Base-by-base conservation (phyloP, 2,329 filamentous ascomycete genomes). In the Diaporthe longicolla region DNA sequence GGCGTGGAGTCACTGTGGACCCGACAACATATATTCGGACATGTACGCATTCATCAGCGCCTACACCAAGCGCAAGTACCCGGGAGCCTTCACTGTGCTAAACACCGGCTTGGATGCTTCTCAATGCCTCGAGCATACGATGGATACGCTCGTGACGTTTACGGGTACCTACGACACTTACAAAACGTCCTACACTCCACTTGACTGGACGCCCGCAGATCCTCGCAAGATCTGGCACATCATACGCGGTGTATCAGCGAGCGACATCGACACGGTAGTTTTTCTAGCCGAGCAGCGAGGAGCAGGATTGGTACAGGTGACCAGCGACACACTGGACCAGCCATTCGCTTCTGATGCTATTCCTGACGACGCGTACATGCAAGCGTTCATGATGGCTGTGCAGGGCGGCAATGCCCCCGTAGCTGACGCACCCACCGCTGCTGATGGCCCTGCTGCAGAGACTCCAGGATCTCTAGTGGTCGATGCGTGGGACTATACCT, bases 151-250 rank as follows among this genome's bases (percentile, higher is more conserved):
- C 10, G 52, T 82, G 57, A 82, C 80, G 2, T 82, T 80, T 45
- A 77, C 81, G 74, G 66, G 45, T 29, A 77, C 71, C 69, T 82
- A 80, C 66, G 75, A 79, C 11, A 45, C 74, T 0, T 82, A 82
- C 11, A 43, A 61, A 75, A 76, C 72, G 45, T 70, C 68, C 11
- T 81, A 77, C 50, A 70, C 65, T 13, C 65, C 75, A 4, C 80
- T 80, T 48, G 73, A 78, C 55, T 82, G 80, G 80, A 78, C 74
- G 40, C 74, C 80, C 19, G 77, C 73, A 13, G 79, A 82, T 58
- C 73, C 77, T 5, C 78, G 78, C 17, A 82, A 82, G 72, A 73
- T 82, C 29, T 82, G 79, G 81, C 80, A 82, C 61, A 80, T 82
- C 26, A 75, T 82, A 35, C 79, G 81, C 73, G 76, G 76, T 15